These are phyloP conservation scores for Hysterangium stoloniferum DNA, from an alignment of 768 basidiomycete species.

Conservation along the genomic window DNA sequence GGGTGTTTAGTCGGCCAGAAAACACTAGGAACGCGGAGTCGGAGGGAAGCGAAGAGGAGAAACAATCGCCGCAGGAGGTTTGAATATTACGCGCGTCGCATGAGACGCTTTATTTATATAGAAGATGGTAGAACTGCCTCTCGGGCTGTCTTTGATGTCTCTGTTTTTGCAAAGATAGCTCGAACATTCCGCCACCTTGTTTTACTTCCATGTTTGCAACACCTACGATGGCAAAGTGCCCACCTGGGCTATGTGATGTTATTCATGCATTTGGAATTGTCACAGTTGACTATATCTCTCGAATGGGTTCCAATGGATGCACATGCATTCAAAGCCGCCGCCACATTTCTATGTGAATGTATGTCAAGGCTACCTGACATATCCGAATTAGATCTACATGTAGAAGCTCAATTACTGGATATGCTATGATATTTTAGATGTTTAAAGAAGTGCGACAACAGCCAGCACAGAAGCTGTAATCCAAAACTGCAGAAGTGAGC, in stretches of 20 bases:
- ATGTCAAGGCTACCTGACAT: conserved; percentile 45
- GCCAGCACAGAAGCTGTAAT: too few relatives aligned
- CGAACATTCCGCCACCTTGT: conserved; percentile 44
- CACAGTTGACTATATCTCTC: conserved; percentile 24
- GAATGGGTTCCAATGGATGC: conserved; percentile 20
- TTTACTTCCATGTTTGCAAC: conserved; percentile 48
- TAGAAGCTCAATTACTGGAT: conserved; percentile 33
- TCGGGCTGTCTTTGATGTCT: conserved; percentile 27
- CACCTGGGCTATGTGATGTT: conserved; percentile 34
- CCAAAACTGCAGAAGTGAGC: too few relatives aligned
- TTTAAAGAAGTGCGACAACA: conserved; percentile 39
- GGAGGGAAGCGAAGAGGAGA: too few relatives aligned
- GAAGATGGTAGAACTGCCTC: conserved; percentile 2
- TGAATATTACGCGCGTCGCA: conserved; percentile 43
- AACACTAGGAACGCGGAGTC: too few relatives aligned
- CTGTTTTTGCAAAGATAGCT: conserved; percentile 47
- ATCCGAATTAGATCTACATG: conserved; percentile 38
- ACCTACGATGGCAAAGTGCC: conserved; percentile 39
- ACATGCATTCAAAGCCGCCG: conserved; percentile 4
- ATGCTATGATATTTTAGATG: conserved; percentile 35
- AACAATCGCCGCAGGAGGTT: too few relatives aligned
- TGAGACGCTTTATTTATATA: conserved; percentile 30
- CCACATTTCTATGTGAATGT: conserved; percentile 32
- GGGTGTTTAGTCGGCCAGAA: too few relatives aligned
- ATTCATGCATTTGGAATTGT: conserved; percentile 53